Evolutionary conservation across 2,329 filamentous ascomycete species (phyloP), one percentile per base, ranked within the genome.

Genomic region (Fusarium vanettenii): DNA sequence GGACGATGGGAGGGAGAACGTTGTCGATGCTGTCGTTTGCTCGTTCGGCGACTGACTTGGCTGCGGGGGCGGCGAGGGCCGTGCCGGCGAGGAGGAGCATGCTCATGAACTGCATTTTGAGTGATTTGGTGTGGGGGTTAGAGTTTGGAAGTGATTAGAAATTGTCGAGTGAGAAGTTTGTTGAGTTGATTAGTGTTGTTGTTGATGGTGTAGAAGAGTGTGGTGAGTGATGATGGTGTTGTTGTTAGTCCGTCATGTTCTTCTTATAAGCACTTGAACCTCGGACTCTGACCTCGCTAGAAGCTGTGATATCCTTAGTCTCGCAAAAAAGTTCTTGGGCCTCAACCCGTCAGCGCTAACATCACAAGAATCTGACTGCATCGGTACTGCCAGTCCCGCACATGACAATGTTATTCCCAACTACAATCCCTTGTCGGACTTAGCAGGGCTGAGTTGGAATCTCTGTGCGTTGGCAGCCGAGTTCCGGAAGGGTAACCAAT

Each of bases 1-100:
- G 75, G 14, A 82, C 80, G 31, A 80, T 37, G 2, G 79, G 73
- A 0, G 81, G 81, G 1, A 81, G 72, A 27, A 69, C 61, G 9
- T n/a, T 27, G 16, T 59, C 56, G 22, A 59, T 59, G 16, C 56
- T 59, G 16, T 37, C 56, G 22, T 37, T 37, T 37, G 13, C 31
- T 35, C 35, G 56, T 27, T 27, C 56, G 22, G 56, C 16, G 56
- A 27, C 11, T 31, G 29, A 31, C 29, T 31, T 31, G 31, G 31
- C 6, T 22, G 52, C 31, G n/a, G 57, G 57, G 20, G 37, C 57
- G n/a, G 57, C 57, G 25, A 60, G 57, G 37, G 37, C 37, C 18
- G 57, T 45, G 37, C 57, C 57, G 22, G 37, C 37, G 25, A 60
- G 57, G 57, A 60, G 57, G 57, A 60, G 57, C 57, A 60, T 60